Evolutionary conservation across 441 rosid species (phyloP).

Genomic region (Erysimum pusillum): DNA sequence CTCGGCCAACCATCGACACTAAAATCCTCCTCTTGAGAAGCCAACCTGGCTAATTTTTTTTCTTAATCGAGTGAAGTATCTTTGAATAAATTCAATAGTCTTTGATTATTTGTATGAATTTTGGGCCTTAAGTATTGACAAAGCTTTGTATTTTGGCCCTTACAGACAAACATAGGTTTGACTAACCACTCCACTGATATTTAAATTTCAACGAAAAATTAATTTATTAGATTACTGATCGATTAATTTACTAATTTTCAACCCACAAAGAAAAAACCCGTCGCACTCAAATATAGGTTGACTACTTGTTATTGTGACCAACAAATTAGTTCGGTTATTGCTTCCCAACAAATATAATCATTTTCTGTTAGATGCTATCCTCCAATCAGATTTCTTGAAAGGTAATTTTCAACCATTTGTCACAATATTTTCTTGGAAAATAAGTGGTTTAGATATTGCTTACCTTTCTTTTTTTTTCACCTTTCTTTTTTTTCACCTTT

Average conservation of each 20-base stretch:
- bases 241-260: constrained; percentile 2
- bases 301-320: constrained; percentile 32
- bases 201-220: not conserved
- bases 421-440: constrained; percentile 43
- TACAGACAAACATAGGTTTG: not conserved
- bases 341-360: constrained; percentile 57
- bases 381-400: constrained; percentile 57
- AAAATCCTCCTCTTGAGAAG: not conserved
- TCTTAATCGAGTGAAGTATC: not conserved
- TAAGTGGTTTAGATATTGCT: no score
- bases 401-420: constrained; percentile 59
- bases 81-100: not conserved
- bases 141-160: not conserved
- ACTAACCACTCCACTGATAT: not conserved
- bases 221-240: not conserved
- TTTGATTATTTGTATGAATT: not conserved
- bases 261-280: not conserved
- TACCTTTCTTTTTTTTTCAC: no score
- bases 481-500: no score
- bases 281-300: constrained; percentile 40
- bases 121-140: not conserved
- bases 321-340: constrained; percentile 56
- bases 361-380: constrained; percentile 43
- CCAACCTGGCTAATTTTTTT: not conserved
- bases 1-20: not conserved